Percentiles rank a stretch among this genome's conserved stretches.
These are phyloP conservation scores for Clausena lansium DNA, from an alignment of 345 rosid genomes.

Conservation along the genomic window DNA sequence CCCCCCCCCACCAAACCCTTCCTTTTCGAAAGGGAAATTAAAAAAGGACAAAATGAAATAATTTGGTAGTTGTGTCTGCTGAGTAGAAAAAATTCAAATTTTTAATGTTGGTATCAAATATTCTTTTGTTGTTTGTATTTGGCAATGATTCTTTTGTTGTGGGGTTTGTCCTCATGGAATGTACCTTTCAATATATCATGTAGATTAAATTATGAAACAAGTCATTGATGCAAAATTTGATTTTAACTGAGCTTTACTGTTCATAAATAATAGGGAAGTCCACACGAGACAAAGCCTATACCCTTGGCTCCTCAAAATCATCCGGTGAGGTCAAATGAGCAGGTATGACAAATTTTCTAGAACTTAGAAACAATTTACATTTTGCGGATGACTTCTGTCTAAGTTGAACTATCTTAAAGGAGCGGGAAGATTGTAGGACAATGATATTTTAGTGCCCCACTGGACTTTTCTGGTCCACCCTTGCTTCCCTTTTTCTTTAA, in stretches of 20 bases:
- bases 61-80: neutral
- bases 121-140: neutral
- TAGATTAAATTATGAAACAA: neutral
- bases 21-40: too few species aligned
- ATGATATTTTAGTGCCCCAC: neutral
- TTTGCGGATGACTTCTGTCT: neutral
- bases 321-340: conserved; percentile 28
- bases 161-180: neutral
- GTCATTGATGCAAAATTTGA: conserved; percentile 1
- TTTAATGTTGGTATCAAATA: neutral
- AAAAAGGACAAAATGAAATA: too few species aligned
- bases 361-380: conserved; percentile 3
- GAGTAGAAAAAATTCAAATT: neutral
- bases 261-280: conserved; percentile 37
- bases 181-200: conserved; percentile 1
- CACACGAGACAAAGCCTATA: conserved; percentile 37
- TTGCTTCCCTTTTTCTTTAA: neutral
- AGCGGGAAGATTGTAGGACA: neutral
- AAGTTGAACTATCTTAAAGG: neutral
- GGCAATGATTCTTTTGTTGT: neutral
- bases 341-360: conserved; percentile 25
- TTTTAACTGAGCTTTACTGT: conserved; percentile 8
- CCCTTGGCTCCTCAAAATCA: conserved; percentile 22
- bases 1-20: too few species aligned
- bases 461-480: neutral